Evolutionary conservation across 768 basidiomycete genomes (phyloP).

Genomic region (Kwoniella newhampshirensis): DNA sequence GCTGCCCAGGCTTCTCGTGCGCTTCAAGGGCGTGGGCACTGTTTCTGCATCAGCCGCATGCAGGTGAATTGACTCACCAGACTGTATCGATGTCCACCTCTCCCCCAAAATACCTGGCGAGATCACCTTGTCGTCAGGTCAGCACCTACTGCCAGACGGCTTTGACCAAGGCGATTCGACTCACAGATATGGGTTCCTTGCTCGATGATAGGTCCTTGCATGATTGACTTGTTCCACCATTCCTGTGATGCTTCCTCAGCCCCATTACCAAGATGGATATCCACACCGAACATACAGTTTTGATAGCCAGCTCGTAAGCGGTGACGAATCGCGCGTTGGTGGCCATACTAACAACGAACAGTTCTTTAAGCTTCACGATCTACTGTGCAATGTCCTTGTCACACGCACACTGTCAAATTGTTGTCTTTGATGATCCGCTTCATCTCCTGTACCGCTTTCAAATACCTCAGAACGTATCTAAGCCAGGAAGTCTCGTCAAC

Average conservation of each 20-base stretch:
- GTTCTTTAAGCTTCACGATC: background rate
- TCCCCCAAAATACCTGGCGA: slow-evolving; percentile 93
- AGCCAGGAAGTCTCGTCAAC: background rate
- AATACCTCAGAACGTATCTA: slow-evolving; percentile 80
- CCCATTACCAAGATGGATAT: slow-evolving; percentile 9
- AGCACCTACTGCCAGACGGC: background rate
- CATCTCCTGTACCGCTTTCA: slow-evolving; percentile 91
- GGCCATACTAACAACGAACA: slow-evolving; percentile 32
- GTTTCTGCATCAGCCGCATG: background rate
- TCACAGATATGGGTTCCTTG: slow-evolving; percentile 83
- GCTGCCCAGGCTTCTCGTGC: slow-evolving; percentile 79
- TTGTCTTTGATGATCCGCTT: slow-evolving; percentile 91
- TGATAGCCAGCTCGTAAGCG: slow-evolving; percentile 41
- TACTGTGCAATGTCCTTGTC: background rate
- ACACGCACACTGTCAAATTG: slow-evolving; percentile 68
- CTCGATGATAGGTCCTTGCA: slow-evolving; percentile 51
- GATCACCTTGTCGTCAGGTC: slow-evolving; percentile 54
- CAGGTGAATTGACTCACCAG: slow-evolving; percentile 52
- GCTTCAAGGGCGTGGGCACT: slow-evolving; percentile 80
- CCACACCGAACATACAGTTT: slow-evolving; percentile 25
- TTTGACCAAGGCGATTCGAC: background rate
- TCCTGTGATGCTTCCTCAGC: slow-evolving; percentile 27
- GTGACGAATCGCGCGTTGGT: slow-evolving; percentile 34
- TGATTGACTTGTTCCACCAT: slow-evolving; percentile 50
- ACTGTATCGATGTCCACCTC: slow-evolving; percentile 73